Evolutionary conservation across 306 rosid genomes (phyloP).

Genomic region (Pueraria montana): DNA sequence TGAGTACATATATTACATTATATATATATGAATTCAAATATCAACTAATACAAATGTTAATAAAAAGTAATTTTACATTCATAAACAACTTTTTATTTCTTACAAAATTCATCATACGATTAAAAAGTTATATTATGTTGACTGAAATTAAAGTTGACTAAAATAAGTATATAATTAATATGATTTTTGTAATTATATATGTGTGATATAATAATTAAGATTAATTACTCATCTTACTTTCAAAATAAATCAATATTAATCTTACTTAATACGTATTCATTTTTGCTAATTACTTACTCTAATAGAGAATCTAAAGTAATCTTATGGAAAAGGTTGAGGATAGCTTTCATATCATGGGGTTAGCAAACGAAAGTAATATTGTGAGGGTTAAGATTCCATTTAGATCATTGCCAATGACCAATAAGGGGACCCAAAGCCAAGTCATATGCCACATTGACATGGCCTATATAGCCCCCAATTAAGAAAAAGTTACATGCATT

Average conservation of each 20-base stretch:
- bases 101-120: neutral
- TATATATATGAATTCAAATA: neutral
- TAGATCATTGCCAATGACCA: conserved; percentile 53
- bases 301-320: conserved; percentile 27
- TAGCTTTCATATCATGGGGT: conserved; percentile 45
- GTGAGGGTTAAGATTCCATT: conserved; percentile 65
- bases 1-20: neutral
- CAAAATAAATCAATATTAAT: neutral
- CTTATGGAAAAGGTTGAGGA: conserved; percentile 38
- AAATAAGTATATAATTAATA: neutral
- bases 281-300: neutral
- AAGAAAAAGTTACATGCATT: conserved; percentile 41
- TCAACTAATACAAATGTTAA: neutral
- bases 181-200: neutral
- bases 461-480: conserved; percentile 44
- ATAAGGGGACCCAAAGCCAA: conserved; percentile 62
- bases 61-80: neutral
- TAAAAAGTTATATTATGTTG: neutral
- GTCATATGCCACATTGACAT: conserved; percentile 52
- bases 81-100: neutral
- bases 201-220: neutral
- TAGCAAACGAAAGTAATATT: conserved; percentile 37
- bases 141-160: neutral
- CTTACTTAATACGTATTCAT: neutral
- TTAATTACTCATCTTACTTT: neutral